These are phyloP conservation scores for Dryas integrifolia DNA, from an alignment of 331 rosid species.

Conservation along the genomic window DNA sequence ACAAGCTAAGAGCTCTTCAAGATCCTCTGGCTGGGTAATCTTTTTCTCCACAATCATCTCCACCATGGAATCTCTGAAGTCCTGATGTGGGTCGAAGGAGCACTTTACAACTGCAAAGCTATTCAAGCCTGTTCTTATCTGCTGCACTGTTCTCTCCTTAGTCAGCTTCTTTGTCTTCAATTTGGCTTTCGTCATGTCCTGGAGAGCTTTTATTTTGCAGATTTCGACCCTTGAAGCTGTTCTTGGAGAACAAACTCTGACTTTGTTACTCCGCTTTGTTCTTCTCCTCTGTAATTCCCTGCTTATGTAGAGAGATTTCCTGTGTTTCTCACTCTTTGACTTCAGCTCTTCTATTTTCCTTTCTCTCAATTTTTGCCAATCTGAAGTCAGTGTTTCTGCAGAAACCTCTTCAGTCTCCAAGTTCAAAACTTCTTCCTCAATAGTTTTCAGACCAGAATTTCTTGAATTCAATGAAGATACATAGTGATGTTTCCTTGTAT, in stretches of 20 bases:
- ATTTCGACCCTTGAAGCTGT: constrained; percentile 60
- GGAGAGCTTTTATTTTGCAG: constrained; percentile 68
- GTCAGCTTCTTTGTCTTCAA: constrained; percentile 48
- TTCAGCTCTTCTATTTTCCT: constrained; percentile 44
- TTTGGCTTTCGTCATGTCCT: constrained; percentile 65
- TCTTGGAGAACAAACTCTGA: constrained; percentile 64
- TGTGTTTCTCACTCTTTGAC: constrained; percentile 45
- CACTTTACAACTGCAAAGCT: constrained; percentile 82
- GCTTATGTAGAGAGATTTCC: constrained; percentile 52
- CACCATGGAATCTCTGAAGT: constrained; percentile 91
- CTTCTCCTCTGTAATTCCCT: constrained; percentile 55
- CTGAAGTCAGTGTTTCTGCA: constrained; percentile 20
- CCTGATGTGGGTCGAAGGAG: constrained; percentile 65
- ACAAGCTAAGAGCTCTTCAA: constrained; percentile 84
- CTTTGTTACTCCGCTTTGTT: constrained; percentile 44
- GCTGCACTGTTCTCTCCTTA: constrained; percentile 37
- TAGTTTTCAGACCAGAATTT: constrained; percentile 33
- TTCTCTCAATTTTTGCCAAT: constrained; percentile 43
- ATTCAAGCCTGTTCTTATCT: constrained; percentile 43
- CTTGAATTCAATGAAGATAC: constrained; percentile 28
- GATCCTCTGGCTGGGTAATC: constrained; percentile 59
- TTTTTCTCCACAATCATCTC: constrained; percentile 79
- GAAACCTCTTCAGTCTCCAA: constrained; percentile 13
- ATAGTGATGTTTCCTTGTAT: constrained; percentile 35
- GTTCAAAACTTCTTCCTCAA: constrained; percentile 25